Conservation (phyloP, 116 monocot species). For the Cymodocea nodosa region DNA sequence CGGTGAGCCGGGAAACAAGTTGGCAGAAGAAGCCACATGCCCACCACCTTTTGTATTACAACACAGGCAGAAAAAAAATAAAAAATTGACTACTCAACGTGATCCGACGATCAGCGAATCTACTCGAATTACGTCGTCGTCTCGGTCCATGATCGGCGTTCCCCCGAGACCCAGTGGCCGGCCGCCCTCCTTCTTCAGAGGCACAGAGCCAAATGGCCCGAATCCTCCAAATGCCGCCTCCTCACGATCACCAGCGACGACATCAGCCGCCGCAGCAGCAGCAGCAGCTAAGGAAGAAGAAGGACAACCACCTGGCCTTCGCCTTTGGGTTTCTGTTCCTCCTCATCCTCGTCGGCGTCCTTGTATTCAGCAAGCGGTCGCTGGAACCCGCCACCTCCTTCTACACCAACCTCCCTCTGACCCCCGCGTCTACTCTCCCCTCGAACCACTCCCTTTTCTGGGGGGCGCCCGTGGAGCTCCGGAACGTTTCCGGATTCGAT, state of each 20-base stretch:
- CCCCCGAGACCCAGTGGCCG: too few species aligned
- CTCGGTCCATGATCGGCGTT: too few species aligned
- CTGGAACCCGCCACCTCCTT: constrained; percentile 15
- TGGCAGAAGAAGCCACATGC: too few species aligned
- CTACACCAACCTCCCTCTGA: constrained; percentile 3
- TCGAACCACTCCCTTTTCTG: neutral
- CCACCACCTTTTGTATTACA: too few species aligned
- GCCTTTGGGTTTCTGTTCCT: constrained; percentile 6
- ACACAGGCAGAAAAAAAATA: too few species aligned
- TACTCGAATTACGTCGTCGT: too few species aligned
- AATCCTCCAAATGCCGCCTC: neutral
- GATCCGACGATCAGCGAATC: too few species aligned
- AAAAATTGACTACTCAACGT: too few species aligned
- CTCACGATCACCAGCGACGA: neutral
- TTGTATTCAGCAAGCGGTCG: constrained; percentile 18
- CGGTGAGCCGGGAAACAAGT: too few species aligned
- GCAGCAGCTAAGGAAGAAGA: neutral
- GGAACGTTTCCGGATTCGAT: neutral
- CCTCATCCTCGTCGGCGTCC: constrained; percentile 13
- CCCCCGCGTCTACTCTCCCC: neutral
- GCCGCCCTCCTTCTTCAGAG: too few species aligned
- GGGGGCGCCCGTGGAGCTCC: neutral
- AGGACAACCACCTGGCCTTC: neutral
- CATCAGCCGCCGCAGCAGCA: neutral
- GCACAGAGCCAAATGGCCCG: too few species aligned